A percentile compares a stretch with the other conserved stretches of the same genome.
These are phyloP conservation scores for Gossypium ekmanianum DNA, from an alignment of 345 rosid genomes.

Conservation along the genomic window DNA sequence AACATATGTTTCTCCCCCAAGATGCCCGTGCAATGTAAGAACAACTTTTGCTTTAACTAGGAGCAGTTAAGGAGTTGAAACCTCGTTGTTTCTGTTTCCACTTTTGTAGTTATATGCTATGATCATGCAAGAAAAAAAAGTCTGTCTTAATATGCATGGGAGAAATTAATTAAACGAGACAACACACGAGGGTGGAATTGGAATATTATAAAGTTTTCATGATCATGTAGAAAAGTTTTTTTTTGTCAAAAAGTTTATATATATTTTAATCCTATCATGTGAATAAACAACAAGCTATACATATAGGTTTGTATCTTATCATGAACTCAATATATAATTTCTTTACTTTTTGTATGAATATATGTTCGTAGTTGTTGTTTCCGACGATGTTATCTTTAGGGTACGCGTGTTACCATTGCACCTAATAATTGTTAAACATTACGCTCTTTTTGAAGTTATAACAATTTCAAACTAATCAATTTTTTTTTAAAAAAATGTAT, in stretches of 20 bases:
- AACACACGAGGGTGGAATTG: not conserved
- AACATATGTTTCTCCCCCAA: not conserved
- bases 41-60: not conserved
- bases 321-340: too few relatives aligned
- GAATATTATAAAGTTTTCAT: not conserved
- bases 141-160: not conserved
- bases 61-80: conserved; percentile 2
- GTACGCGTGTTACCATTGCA: too few relatives aligned
- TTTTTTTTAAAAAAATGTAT: too few relatives aligned
- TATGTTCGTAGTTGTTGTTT: accelerated
- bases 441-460: too few relatives aligned
- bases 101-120: not conserved
- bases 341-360: too few relatives aligned
- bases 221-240: not conserved
- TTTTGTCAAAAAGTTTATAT: not conserved
- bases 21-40: not conserved
- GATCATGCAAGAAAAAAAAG: not conserved
- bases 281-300: not conserved
- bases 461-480: too few relatives aligned
- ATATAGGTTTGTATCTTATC: not conserved
- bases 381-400: too few relatives aligned
- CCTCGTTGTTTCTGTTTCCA: not conserved
- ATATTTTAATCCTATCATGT: not conserved
- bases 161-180: not conserved
- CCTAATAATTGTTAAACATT: too few relatives aligned